These are phyloP conservation scores for Sporothrix globosa DNA, from an alignment of 2,329 filamentous ascomycete genomes.

Conservation along the genomic window DNA sequence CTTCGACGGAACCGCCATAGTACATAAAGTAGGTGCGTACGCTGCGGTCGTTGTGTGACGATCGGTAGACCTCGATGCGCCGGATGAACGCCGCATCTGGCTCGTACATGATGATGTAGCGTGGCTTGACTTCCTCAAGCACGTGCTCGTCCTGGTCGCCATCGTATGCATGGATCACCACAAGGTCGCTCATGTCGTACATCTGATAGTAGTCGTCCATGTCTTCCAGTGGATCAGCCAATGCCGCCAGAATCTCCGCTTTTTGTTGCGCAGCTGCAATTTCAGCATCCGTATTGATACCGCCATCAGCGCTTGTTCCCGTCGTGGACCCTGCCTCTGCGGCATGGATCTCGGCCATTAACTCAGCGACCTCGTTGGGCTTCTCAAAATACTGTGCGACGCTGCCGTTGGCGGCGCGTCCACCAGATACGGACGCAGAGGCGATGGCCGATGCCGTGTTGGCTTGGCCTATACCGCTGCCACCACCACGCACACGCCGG, in stretches of 20 bases:
- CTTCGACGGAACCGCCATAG: conserved; percentile 91
- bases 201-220: conserved; percentile 93
- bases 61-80: conserved; percentile 91
- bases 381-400: conserved; percentile 80
- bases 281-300: conserved; percentile 50
- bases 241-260: conserved; percentile 63
- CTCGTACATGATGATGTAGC: conserved; percentile 98
- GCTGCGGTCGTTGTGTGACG: conserved; percentile 85
- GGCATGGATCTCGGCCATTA: conserved; percentile 82
- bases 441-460: conserved; percentile 29
- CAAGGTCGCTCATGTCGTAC: conserved; percentile 85
- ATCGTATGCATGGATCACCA: conserved; percentile 91
- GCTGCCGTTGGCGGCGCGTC: conserved; percentile 72
- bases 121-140: conserved; percentile 89
- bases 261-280: conserved; percentile 58
- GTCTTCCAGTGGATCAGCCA: conserved; percentile 77
- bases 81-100: conserved; percentile 93
- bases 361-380: conserved; percentile 75
- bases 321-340: conserved; percentile 66
- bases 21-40: conserved; percentile 97
- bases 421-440: conserved; percentile 37
- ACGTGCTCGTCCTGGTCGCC: conserved; percentile 95
- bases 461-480: conserved; percentile 56
- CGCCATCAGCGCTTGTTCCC: conserved; percentile 59
- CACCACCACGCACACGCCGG: conserved; percentile 79